Conservation (phyloP, 257 asterid species). For the Catharanthus roseus region DNA sequence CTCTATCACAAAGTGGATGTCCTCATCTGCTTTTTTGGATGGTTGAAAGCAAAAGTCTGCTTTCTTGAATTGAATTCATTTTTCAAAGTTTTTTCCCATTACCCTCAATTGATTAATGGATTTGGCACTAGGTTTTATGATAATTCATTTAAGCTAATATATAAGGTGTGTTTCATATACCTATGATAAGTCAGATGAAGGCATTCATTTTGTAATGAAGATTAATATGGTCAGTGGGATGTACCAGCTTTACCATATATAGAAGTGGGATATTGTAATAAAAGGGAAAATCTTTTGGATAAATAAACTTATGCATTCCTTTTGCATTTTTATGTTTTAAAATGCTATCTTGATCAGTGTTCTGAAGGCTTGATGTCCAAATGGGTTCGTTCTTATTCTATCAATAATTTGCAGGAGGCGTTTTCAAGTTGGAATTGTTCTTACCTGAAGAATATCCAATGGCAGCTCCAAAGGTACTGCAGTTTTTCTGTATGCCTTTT, state of each 20-base stretch:
- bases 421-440: slow-evolving; percentile 92
- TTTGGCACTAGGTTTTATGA: not conserved
- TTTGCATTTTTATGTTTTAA: not conserved
- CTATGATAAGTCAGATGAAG: not conserved
- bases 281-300: not conserved
- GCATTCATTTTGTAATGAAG: not conserved
- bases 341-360: not conserved
- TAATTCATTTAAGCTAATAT: too few species aligned
- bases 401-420: slow-evolving; percentile 63
- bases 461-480: slow-evolving; percentile 99
- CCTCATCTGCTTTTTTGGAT: not conserved
- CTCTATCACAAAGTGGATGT: not conserved
- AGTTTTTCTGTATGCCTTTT: not conserved
- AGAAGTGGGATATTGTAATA: not conserved
- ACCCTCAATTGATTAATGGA: not conserved
- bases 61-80: not conserved
- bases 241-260: not conserved
- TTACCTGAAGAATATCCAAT: slow-evolving; percentile 97
- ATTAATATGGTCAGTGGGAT: not conserved
- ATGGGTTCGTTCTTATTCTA: slow-evolving; percentile 9
- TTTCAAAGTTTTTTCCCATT: not conserved
- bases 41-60: not conserved
- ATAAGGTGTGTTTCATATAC: too few species aligned
- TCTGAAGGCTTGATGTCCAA: not conserved
- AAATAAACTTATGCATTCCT: not conserved